Evolutionary conservation across 2,329 filamentous ascomycete species (phyloP), one percentile per base, ranked within the genome.

Genomic region (Fusarium napiforme): DNA sequence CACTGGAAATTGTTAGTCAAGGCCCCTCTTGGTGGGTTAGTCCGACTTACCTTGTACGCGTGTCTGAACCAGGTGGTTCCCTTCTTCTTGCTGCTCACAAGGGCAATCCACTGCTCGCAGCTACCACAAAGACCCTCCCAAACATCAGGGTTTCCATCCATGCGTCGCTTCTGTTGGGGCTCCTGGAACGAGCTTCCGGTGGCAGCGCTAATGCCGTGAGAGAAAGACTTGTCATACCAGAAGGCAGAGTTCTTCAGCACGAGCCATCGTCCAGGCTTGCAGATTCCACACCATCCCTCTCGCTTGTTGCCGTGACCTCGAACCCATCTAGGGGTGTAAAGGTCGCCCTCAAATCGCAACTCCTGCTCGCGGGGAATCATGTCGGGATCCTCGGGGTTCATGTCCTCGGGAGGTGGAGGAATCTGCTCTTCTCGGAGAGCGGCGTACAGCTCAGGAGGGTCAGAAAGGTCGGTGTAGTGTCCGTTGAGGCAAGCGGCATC

Each of bases 211-310:
- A 97, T 94, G 56, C 94, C 94, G 79, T 97, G 94, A 5, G 93
- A 94, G 81, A 96, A 97, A 64, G 92, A 93, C 85, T 96, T 96
- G 84, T 97, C 94, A 82, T 97, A 97, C 94, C 94, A 97, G 81
- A 94, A 97, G 11, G 94, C 94, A 62, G 93, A 95, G 83, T 97
- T 96, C 85, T 96, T 97, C 67, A 97, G 85, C 21, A 95, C 93
- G 60, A 96, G 88, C 94, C 94, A 97, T 56, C 93, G 87, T 6
- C 93, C 93, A 5, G 93, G 92, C 81, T 95, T 95, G 85, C 94
- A 97, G 75, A 96, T 93, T 28, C 93, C 93, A 78, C 94, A 97
- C 93, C 94, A 97, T 7, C 94, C 94, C 81, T 96, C 93, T 46
- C 94, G 91, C 85, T 95, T 95, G 83, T 95, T 95, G 32, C 94